Evolutionary conservation across 2,329 filamentous ascomycete species (phyloP), one percentile per base, ranked within the genome.

Genomic region (Macroventuria anomochaeta): DNA sequence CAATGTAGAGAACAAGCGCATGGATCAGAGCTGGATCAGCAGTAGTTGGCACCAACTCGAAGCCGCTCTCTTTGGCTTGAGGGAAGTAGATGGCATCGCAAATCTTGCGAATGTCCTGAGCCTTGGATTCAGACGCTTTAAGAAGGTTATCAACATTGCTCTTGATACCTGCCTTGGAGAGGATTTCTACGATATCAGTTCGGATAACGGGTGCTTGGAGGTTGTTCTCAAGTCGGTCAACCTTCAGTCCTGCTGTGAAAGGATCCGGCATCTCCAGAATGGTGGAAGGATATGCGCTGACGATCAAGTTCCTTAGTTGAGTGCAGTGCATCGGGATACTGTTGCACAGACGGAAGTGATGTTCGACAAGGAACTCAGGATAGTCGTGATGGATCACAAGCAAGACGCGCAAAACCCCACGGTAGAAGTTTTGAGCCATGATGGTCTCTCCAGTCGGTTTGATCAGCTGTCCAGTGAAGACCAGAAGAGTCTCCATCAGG

Each of bases 351-450:
- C 86, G 85, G 62, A 90, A 86, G 70, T 96, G 90, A 72, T 96
- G 91, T 64, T 93, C 90, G 5, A 90, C 89, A 34, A 99, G 78
- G 74, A 96, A 99, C 51, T 97, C 92, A 0, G 93, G 90, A 75
- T 91, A 97, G 73, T 99, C 95, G 70, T 97, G 95, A 63, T 96
- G 90, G 46, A 99, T 79, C 46, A 96, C 84, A 28, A 96, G 79
- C 48, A 97, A 78, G 55, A 97, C 84, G 69, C 96, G 92, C 40
- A 96, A 79, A 1, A 90, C 85, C 7, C 88, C 91, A 56, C 91
- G 88, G 73, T 96, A 97, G 57, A 96, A 85, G 48, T 93, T 90
- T 71, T 91, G 93, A 28, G 88, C 85, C 43, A 90, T 82, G 28
- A 85, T 80, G 3, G 87, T 81, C 13, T 91, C 82, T 53, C 87